Conservation (phyloP, 208 protist genomes). For the Lotmaria passim region DNA sequence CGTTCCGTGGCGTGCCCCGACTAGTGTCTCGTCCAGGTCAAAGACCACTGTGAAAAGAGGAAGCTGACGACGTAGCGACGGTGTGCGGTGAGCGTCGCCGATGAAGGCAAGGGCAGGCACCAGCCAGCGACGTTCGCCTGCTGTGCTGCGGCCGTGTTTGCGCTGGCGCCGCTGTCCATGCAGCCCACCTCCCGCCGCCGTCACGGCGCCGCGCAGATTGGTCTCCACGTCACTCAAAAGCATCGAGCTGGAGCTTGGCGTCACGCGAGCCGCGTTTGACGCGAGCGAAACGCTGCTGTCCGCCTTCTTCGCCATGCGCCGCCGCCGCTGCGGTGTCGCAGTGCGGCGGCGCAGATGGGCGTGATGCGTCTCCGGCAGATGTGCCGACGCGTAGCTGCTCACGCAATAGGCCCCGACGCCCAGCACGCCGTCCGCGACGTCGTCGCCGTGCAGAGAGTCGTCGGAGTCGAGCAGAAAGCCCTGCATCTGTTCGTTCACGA, state of each 20-base stretch:
- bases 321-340: slow-evolving; percentile 16
- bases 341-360: slow-evolving; percentile 5
- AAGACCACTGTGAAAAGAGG: slow-evolving; percentile 69
- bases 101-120: slow-evolving; percentile 14
- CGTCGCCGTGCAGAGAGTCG: slow-evolving; percentile 35
- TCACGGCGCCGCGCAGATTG: slow-evolving; percentile 5
- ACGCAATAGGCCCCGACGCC: slow-evolving; percentile 14
- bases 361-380: neutral
- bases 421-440: slow-evolving; percentile 27
- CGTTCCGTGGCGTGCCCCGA: slow-evolving; percentile 58
- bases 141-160: slow-evolving; percentile 6
- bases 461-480: slow-evolving; percentile 58
- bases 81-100: neutral
- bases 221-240: slow-evolving; percentile 20
- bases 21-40: slow-evolving; percentile 86
- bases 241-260: slow-evolving; percentile 23
- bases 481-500: slow-evolving; percentile 78
- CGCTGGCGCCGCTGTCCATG: slow-evolving; percentile 6
- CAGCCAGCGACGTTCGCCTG: slow-evolving; percentile 22
- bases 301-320: slow-evolving; percentile 41
- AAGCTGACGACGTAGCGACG: too few species aligned
- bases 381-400: slow-evolving; percentile 9
- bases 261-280: slow-evolving; percentile 11
- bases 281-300: slow-evolving; percentile 23
- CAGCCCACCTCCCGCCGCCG: neutral